phyloP scores from a whole-genome alignment of 331 rosid species.

The Telfairia occidentalis region DNA sequence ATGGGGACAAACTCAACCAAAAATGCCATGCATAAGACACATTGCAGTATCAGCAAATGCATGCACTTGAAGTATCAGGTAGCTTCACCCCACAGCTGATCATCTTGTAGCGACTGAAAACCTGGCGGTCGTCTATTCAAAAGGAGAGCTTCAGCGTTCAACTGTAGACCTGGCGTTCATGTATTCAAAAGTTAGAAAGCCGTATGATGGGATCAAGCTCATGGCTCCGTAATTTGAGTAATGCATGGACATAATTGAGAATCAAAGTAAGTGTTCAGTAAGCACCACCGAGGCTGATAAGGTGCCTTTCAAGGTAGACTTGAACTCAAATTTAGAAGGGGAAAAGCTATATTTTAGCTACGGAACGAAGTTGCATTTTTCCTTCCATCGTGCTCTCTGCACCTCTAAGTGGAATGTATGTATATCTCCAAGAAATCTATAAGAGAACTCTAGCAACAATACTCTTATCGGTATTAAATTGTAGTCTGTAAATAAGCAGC shows the following conservation, averaged over 20 bases:
- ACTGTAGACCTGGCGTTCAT: neutral
- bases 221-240: neutral
- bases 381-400: neutral
- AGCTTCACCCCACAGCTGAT: neutral
- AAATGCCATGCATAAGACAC: slow-evolving; percentile 16
- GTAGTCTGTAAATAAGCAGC: neutral
- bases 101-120: slow-evolving; percentile 4
- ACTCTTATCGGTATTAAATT: neutral
- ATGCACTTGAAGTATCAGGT: slow-evolving; percentile 4
- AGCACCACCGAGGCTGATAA: neutral
- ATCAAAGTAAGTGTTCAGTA: neutral
- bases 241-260: neutral
- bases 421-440: neutral
- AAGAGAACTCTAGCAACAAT: neutral
- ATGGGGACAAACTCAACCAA: slow-evolving; percentile 14
- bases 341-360: neutral
- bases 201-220: neutral
- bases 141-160: neutral
- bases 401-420: neutral
- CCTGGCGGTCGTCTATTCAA: neutral
- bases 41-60: neutral
- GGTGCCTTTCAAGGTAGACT: neutral
- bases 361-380: neutral
- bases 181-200: neutral
- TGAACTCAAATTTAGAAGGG: neutral